Base-by-base conservation (phyloP, 2,329 filamentous ascomycete genomes). In the Pseudocercospora pini-densiflorae region DNA sequence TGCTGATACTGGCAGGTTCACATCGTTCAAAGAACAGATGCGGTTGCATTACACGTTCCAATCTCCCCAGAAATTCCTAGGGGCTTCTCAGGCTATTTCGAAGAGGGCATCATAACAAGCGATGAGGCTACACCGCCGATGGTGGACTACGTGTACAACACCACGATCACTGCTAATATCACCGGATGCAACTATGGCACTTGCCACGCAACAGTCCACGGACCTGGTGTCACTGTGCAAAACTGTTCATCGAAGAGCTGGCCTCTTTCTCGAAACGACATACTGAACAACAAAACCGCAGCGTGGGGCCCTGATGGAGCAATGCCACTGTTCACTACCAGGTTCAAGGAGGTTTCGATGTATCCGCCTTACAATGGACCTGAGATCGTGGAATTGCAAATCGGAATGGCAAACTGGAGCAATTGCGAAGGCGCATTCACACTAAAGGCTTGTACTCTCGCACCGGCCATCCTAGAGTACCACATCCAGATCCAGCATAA, bases 391-490 rank as follows among this genome's bases (percentile, higher is more conserved):
- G 40, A 59, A 23, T 36, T 63, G 9, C 40, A 36, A 16, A 45
- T 59, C 9, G 62, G 62, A 14, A 55, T 51, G n/a, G 62, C 62
- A 5, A 63, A 63, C 16, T 63, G 49, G 27, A 59, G 12, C 54
- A 19, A 59, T 43, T 63, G 62, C 62, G 51, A 8, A 2, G 62
- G 62, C 14, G 23, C 29, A 3, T 70, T 66, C 36, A 43, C 49
- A 5, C 54, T 65, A n/a, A 67, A 49, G 5, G 40, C 24, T 9
- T 70, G 68, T 40, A 54, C 45, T 12, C 59, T 64, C 29, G 61
- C 67, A 16, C 33, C 68, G 5, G 64, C 64, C 6, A 67, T 68
- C 33, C 47, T 70, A 12, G 68, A 68, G 21, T 67, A 68, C 45
- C 62, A 70, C 24, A 43, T 70, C 5, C 23, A 58, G 1, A 31